These are phyloP conservation scores for Boletus rufocinnamomeus DNA, from an alignment of 768 basidiomycete species.

Conservation along the genomic window DNA sequence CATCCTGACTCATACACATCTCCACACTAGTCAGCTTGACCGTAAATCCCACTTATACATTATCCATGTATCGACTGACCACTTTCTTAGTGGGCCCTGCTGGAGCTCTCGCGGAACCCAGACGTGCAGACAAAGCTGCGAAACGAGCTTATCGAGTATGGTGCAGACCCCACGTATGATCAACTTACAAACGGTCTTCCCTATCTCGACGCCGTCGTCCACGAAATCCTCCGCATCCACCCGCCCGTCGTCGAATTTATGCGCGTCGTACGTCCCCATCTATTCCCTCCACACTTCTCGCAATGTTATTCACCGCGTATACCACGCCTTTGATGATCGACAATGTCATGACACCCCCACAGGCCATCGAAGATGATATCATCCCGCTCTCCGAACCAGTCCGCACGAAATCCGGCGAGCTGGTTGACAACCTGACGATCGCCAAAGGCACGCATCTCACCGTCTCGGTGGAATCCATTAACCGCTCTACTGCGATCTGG, in stretches of 20 bases:
- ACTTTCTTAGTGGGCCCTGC: constrained; percentile 25
- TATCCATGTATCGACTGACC: too few relatives aligned
- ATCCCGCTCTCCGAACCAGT: constrained; percentile 47
- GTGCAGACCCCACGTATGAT: constrained; percentile 54
- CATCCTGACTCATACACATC: too few relatives aligned
- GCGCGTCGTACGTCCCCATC: too few relatives aligned
- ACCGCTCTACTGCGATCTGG: neutral
- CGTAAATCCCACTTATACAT: too few relatives aligned
- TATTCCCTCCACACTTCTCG: too few relatives aligned
- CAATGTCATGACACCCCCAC: neutral
- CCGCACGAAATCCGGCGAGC: too few relatives aligned
- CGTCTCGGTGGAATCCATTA: neutral
- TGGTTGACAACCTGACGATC: too few relatives aligned
- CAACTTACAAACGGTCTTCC: constrained; percentile 51
- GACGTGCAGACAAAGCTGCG: constrained; percentile 51
- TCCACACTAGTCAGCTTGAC: too few relatives aligned
- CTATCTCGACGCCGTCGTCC: constrained; percentile 43
- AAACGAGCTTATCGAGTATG: constrained; percentile 48
- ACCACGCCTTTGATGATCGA: neutral
- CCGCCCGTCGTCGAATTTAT: too few relatives aligned
- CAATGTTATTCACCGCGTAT: too few relatives aligned
- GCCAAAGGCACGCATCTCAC: neutral
- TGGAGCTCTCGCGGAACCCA: constrained; percentile 50
- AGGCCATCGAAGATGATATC: constrained; percentile 55
- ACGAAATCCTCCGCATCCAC: too few relatives aligned